Conservation (phyloP, 805 yeast species). For the Wickerhamomyces tratensis region DNA sequence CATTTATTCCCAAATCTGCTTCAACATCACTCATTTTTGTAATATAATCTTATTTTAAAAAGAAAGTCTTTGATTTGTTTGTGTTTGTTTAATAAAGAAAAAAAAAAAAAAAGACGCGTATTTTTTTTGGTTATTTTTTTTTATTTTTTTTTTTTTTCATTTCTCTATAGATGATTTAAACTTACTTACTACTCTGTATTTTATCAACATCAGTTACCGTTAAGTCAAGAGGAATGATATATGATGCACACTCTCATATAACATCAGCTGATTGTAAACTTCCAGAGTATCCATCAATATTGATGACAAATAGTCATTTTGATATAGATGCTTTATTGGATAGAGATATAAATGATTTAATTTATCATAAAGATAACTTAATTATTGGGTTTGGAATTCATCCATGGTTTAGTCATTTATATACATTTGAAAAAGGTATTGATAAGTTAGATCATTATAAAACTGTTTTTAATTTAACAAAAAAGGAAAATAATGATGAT, state of each 20-base stretch:
- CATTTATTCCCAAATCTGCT: no score
- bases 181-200: no score
- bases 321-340: conserved; percentile 22
- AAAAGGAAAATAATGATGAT: conserved; percentile 19
- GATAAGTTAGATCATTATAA: conserved; percentile 47
- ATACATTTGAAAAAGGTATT: conserved; percentile 20
- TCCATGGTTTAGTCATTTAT: conserved; percentile 84
- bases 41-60: neutral
- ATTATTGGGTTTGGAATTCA: conserved; percentile 66
- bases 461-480: conserved; percentile 28
- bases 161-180: no score
- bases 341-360: no score
- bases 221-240: conserved; percentile 1
- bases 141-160: conserved; percentile 25
- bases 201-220: no score
- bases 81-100: no score
- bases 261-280: conserved; percentile 2
- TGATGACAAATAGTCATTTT: conserved; percentile 40
- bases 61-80: no score
- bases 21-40: neutral
- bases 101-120: no score
- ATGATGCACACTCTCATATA: conserved; percentile 30
- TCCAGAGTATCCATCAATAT: conserved; percentile 26
- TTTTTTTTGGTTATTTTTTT: conserved; percentile 15
- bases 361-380: neutral